phyloP scores from a whole-genome alignment of 116 monocot species.

The Trichopus zeylanicus region DNA sequence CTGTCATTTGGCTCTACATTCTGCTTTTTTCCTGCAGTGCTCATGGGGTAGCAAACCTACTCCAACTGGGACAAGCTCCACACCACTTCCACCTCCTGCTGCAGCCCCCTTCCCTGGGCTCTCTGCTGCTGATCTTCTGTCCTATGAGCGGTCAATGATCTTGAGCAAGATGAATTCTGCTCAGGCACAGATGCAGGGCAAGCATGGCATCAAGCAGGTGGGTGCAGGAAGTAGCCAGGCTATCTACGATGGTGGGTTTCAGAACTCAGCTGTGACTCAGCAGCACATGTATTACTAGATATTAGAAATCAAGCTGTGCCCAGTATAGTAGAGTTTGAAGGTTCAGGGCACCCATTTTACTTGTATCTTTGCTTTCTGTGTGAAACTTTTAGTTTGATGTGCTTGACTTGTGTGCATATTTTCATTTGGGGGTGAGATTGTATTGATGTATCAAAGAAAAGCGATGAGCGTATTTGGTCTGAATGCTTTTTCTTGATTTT shows the following conservation, averaged over 20 bases:
- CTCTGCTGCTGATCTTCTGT: slow-evolving; percentile 54
- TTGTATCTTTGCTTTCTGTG: neutral
- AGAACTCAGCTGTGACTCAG: slow-evolving; percentile 32
- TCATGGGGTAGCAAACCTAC: slow-evolving; percentile 98
- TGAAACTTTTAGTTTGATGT: neutral
- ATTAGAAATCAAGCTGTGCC: slow-evolving; percentile 11
- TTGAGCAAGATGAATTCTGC: slow-evolving; percentile 60
- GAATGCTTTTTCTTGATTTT: neutral
- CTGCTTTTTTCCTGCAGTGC: slow-evolving; percentile 38
- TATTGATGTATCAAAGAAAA: neutral
- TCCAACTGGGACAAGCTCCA: slow-evolving; percentile 61
- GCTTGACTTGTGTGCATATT: neutral
- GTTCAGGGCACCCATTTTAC: neutral
- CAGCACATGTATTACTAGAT: slow-evolving; percentile 89
- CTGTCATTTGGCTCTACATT: too few species aligned
- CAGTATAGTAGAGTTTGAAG: neutral
- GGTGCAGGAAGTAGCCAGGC: slow-evolving; percentile 80
- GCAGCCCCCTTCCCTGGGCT: slow-evolving; percentile 44
- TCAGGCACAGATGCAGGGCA: slow-evolving; percentile 54
- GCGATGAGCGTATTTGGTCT: neutral
- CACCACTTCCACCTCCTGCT: slow-evolving; percentile 73
- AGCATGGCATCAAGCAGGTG: slow-evolving; percentile 59
- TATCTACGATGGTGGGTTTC: slow-evolving; percentile 77
- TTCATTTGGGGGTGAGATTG: neutral
- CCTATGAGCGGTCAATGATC: slow-evolving; percentile 65